Percentiles rank a stretch among this genome's conserved stretches.
Evolutionary conservation across 1,284 basidiomycete species (phyloP).

Genomic region (Volvariella volvacea): DNA sequence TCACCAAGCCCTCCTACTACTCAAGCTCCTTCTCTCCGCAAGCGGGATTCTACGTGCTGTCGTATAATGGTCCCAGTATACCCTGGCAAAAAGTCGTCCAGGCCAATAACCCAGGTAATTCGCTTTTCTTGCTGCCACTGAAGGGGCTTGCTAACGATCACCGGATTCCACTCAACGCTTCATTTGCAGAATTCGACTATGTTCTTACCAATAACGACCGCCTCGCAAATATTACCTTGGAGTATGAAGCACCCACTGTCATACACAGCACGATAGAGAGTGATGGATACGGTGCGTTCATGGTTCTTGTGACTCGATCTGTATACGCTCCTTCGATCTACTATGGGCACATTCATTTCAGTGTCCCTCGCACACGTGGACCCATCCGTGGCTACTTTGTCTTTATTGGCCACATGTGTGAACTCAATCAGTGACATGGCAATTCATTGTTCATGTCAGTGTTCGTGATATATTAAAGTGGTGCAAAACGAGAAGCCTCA

Average conservation of each 20-base stretch:
- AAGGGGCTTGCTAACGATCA: constrained; percentile 7
- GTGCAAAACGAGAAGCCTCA: background rate
- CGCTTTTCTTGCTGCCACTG: background rate
- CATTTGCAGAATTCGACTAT: constrained; percentile 47
- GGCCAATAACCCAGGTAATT: constrained; percentile 50
- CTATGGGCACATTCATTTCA: no score
- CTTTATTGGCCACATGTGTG: no score
- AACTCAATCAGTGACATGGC: no score
- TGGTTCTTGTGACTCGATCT: no score
- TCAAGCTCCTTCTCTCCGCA: constrained; percentile 72
- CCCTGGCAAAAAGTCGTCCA: constrained; percentile 84
- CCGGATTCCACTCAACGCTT: no score
- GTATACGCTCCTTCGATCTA: constrained; percentile 6
- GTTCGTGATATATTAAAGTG: no score
- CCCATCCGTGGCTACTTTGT: no score
- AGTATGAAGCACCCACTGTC: constrained; percentile 72
- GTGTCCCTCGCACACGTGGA: no score
- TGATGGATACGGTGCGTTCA: constrained; percentile 68
- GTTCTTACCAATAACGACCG: constrained; percentile 68
- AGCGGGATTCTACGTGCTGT: constrained; percentile 80
- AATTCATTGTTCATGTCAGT: no score
- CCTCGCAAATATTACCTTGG: constrained; percentile 59
- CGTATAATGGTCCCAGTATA: constrained; percentile 75
- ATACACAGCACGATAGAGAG: constrained; percentile 66
- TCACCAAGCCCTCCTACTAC: constrained; percentile 55